phyloP scores from a whole-genome alignment of 371 early-diverging fungal species.

The Circinella umbellata region DNA sequence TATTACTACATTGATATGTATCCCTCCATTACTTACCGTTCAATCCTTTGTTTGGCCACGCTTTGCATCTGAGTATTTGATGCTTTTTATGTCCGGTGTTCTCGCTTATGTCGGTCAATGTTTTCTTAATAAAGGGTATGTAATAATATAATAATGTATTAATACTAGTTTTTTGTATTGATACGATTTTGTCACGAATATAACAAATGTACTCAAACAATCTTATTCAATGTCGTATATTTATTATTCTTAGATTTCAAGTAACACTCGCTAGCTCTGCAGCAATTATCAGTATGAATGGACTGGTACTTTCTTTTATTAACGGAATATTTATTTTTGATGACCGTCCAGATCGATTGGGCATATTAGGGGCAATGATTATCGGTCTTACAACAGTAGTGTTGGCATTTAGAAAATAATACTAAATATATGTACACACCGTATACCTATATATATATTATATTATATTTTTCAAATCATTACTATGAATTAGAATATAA shows the following conservation, averaged over 20 bases:
- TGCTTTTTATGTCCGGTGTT: slow-evolving; percentile 54
- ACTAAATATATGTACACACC: too few species aligned
- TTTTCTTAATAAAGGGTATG: slow-evolving; percentile 27
- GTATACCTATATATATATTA: too few species aligned
- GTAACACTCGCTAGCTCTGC: slow-evolving; percentile 69
- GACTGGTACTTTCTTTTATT: slow-evolving; percentile 81
- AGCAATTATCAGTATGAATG: slow-evolving; percentile 75
- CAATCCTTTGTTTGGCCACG: slow-evolving; percentile 35
- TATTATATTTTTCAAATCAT: too few species aligned
- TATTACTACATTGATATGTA: slow-evolving; percentile 53
- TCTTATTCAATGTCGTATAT: too few species aligned
- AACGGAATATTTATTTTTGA: slow-evolving; percentile 72
- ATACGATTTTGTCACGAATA: neutral
- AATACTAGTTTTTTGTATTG: neutral
- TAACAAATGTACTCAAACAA: neutral
- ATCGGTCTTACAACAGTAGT: slow-evolving; percentile 67
- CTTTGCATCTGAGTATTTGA: slow-evolving; percentile 26
- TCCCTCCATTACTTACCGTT: slow-evolving; percentile 27
- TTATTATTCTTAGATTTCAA: slow-evolving; percentile 52
- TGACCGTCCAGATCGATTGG: slow-evolving; percentile 64
- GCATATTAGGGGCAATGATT: slow-evolving; percentile 63
- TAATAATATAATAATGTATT: too few species aligned
- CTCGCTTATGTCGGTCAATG: slow-evolving; percentile 76
- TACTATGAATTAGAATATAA: too few species aligned
- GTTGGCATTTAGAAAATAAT: slow-evolving; percentile 54